Evolutionary conservation across 305 asterid species (phyloP), one percentile per base, ranked within the genome.

Genomic region (Fraxinus latifolia): DNA sequence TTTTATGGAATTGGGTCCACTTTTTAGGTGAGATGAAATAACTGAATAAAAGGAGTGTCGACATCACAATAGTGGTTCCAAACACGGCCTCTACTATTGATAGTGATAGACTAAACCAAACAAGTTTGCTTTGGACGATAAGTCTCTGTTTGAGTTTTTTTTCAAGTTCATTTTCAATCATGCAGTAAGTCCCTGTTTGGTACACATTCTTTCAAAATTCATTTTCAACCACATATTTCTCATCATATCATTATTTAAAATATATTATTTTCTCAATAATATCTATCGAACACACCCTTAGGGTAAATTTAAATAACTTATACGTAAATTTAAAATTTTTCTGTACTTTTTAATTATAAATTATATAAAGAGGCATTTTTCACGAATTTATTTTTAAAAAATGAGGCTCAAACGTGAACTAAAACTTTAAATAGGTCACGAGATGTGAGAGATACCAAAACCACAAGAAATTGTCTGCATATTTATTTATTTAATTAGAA

Each of bases 371-470:
- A 39, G 0, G 2, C 47, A 9, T 11, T 39, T 9, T 2, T 2
- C 2, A 37, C 3, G 0, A 39, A 39, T 9, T 39, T 39, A 8
- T 39, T 39, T 9, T 1, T 0, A 33, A 0, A 37, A 39, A 39
- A 39, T 8, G 50, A 11, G 15, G 14, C 15, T 8, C 15, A 39
- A 39, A 39, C 50, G 50, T 39, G 15, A 8, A 78, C 83, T 85
- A 79, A 80, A 76, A 67, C 29, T 79, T 81, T 37, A 67, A 62
- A 76, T 36, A 81, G 21, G 83, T 90, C 90, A 91, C 91, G 91
- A 88, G 91, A 88, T 84, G 91, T 89, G 83, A 92, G 86, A 86
- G 85, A 62, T 80, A 90, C 92, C 92, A 68, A 85, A 90, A 86
- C 95, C 93, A 91, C 87, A 86, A 90, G 77, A 85, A 85, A 88